Base-by-base conservation (phyloP, 352 stramenopile genomes). In the Pythium dissotocum region DNA sequence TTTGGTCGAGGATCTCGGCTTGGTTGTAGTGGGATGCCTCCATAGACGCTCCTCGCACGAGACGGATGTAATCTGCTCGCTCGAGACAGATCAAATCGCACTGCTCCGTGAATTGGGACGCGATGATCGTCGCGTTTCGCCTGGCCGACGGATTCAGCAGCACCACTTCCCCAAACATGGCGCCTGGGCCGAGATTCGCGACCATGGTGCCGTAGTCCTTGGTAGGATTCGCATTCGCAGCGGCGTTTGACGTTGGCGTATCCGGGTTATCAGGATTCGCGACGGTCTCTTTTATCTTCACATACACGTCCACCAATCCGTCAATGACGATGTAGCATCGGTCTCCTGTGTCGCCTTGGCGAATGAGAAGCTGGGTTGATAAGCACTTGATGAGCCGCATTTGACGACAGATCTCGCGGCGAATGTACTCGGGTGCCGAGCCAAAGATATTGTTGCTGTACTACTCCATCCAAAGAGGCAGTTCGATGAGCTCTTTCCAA, bases 371-470 rank as follows among this genome's bases (percentile, higher is more conserved):
- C 6, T 78, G 77, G 36, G 81, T 73, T 4, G 76, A 85, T 38
- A 83, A 70, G 26, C 79, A 71, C 28, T 81, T 89, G 53, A 87
- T 82, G 33, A 91, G 79, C 59, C 79, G 72, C 85, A 93, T 93
- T 51, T 93, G 85, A 0, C 82, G 73, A 44, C 84, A 93, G 28
- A 93, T 93, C 63, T 93, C 84, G 13, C 84, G 85, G 18, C 85
- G 76, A 63, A 91, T 89, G 52, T 93, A 91, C 65, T 93, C 85
- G 4, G 82, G 85, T 36, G 82, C 80, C 4, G 85, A 77, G 8
- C 82, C 85, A 53, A 93, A 91, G 54, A 93, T 93, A 62, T 91
- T 90, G 78, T 90, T 91, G 72, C 82, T 90, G 69, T 90, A 88
- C 70, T 84, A 44, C 56, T 30, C 4, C 21, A 35, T 42, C 30